Percentiles rank a stretch among this genome's conserved stretches.
Conservation (phyloP, 2,329 filamentous ascomycete genomes). For the Thielaviopsis euricoi region DNA sequence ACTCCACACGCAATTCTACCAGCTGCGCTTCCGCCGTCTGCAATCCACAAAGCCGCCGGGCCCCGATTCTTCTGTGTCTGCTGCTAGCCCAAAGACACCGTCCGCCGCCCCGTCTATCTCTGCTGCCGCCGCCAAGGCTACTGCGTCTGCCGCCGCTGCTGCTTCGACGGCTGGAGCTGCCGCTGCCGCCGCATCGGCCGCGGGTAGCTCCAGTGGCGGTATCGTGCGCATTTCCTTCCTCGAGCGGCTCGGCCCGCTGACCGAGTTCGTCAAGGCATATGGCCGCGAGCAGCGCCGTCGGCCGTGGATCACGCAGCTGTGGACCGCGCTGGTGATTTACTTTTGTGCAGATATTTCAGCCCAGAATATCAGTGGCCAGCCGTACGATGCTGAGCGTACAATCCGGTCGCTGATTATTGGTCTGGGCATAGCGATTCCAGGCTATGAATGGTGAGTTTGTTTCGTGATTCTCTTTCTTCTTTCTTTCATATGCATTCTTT, state of each 20-base stretch:
- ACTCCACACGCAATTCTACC: neutral
- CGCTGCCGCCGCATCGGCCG: neutral
- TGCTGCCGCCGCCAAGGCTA: neutral
- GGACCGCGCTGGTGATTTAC: slow-evolving; percentile 62
- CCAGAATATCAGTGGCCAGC: slow-evolving; percentile 46
- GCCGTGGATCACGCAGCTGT: slow-evolving; percentile 67
- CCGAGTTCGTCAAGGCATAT: slow-evolving; percentile 40
- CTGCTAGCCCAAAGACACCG: neutral
- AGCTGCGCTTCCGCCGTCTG: neutral
- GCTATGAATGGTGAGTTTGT: slow-evolving; percentile 56
- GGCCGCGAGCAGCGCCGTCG: slow-evolving; percentile 51
- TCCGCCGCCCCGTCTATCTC: neutral
- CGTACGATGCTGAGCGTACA: slow-evolving; percentile 55
- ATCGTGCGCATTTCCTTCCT: slow-evolving; percentile 24
- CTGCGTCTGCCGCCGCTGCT: neutral
- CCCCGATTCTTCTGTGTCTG: too few species aligned
- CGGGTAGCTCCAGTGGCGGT: neutral
- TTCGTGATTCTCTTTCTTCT: neutral
- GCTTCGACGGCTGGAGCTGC: neutral
- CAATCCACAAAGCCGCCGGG: neutral
- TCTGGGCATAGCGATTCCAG: slow-evolving; percentile 45
- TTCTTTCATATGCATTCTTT: too few species aligned
- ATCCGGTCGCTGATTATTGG: slow-evolving; percentile 59
- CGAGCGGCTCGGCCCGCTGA: slow-evolving; percentile 41
- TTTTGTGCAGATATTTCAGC: slow-evolving; percentile 62